These are phyloP conservation scores for Cymbopogon flexuosus DNA, from an alignment of 202 grass and related monocot genomes.

Conservation along the genomic window DNA sequence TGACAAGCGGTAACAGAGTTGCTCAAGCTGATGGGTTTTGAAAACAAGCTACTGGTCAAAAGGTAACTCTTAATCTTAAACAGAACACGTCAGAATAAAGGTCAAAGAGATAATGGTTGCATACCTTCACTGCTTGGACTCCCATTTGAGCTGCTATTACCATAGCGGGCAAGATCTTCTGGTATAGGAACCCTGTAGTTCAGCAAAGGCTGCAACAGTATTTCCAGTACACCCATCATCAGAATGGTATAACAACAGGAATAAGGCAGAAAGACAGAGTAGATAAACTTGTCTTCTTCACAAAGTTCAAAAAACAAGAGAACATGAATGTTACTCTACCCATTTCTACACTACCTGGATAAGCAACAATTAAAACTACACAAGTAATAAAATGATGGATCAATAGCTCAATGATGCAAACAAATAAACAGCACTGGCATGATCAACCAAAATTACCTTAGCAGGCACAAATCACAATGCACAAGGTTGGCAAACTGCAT, in stretches of 20 bases:
- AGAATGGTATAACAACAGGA: slow-evolving; percentile 18
- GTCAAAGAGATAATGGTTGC: background rate
- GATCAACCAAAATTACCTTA: background rate
- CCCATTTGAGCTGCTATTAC: slow-evolving; percentile 65
- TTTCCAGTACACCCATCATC: slow-evolving; percentile 27
- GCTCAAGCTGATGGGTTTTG: background rate
- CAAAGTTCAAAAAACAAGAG: background rate
- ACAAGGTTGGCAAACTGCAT: background rate
- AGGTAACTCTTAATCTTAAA: slow-evolving; percentile 5
- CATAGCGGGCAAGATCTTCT: slow-evolving; percentile 62
- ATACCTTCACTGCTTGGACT: slow-evolving; percentile 61
- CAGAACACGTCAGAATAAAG: background rate
- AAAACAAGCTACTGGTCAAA: background rate
- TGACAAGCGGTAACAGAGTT: slow-evolving; percentile 1
- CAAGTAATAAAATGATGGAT: slow-evolving; percentile 9
- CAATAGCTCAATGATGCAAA: background rate
- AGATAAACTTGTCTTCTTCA: background rate
- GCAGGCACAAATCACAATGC: slow-evolving; percentile 21
- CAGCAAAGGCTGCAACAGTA: slow-evolving; percentile 72
- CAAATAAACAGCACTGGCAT: background rate
- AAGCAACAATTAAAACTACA: slow-evolving; percentile 17
- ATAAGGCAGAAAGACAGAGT: slow-evolving; percentile 8
- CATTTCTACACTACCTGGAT: background rate
- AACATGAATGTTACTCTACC: background rate
- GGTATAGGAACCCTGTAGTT: slow-evolving; percentile 81